Evolutionary conservation across 2,329 filamentous ascomycete species (phyloP).

Genomic region (Colletotrichum cordylinicola): DNA sequence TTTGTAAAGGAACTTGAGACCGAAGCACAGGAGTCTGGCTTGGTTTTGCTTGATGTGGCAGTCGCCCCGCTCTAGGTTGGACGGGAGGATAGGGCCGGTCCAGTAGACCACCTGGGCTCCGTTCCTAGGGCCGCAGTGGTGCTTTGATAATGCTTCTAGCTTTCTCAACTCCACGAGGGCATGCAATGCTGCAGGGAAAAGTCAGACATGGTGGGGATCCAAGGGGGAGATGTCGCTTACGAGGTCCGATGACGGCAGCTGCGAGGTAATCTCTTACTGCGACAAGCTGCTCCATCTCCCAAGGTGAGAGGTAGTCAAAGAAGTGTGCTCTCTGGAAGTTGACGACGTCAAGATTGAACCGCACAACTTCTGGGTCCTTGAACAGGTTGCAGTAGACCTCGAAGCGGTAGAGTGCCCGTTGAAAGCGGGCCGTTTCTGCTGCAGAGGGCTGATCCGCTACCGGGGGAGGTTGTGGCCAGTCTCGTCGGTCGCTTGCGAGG

Average conservation of each 20-base stretch:
- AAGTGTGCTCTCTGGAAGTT: constrained; percentile 15
- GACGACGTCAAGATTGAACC: constrained; percentile 12
- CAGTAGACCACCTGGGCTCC: constrained; percentile 6
- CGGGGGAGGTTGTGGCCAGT: background rate
- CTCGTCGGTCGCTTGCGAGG: constrained; percentile 2
- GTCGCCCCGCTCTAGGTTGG: constrained; percentile 1
- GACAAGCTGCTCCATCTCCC: constrained; percentile 17
- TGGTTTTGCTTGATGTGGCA: constrained; percentile 20
- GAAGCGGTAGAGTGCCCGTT: constrained; percentile 14
- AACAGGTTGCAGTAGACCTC: constrained; percentile 14
- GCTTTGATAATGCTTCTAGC: background rate
- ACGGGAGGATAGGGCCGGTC: background rate
- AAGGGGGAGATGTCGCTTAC: background rate
- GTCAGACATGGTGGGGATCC: background rate
- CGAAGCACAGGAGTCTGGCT: constrained; percentile 9
- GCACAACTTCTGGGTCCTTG: constrained; percentile 15
- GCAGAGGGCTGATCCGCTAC: background rate
- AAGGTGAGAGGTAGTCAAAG: constrained; percentile 10
- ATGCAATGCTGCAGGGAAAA: background rate
- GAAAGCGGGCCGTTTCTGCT: background rate
- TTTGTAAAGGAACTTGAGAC: constrained; percentile 5
- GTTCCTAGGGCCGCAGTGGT: constrained; percentile 6
- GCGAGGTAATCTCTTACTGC: background rate
- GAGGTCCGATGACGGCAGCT: constrained; percentile 9
- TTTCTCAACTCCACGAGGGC: constrained; percentile 13